Evolutionary conservation across 2,329 filamentous ascomycete species (phyloP), one percentile per base, ranked within the genome.

Genomic region (Ophiocordyceps camponoti-rufipedis): DNA sequence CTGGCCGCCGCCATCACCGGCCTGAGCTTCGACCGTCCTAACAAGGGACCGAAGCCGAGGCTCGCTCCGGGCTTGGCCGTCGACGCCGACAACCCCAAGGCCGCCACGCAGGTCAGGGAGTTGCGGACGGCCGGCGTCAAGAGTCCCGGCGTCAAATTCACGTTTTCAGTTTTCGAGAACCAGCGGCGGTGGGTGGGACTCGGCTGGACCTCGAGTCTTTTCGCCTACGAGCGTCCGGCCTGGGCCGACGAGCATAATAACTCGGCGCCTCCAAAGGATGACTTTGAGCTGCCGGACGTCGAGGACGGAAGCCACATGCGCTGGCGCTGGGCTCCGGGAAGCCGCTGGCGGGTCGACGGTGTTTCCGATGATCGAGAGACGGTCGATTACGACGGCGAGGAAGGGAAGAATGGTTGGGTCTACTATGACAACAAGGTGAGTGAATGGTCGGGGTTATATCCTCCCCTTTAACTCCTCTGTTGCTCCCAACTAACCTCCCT

Each of bases 241-340:
- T 98, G 91, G 89, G 95, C 91, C 0, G 91, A 98, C 60, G 91
- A 98, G 62, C 87, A 95, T 58, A 75, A 93, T 46, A 94, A 94
- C 49, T 58, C 80, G 0, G 82, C 85, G 4, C 80, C 85, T 1
- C 64, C 80, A 1, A 87, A 82, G 51, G 83, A 91, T 41, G 74
- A 74, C 41, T 78, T 78, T 51, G 73, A 77, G 54, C 62, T 80
- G 14, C 74, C 75, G 3, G 72, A 75, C 46, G 74, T 78, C 0
- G 75, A 78, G 50, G 73, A 79, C 45, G 70, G 71, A 11, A 72
- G 70, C 46, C 65, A 63, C 12, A 74, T 72, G 66, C 61, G 63
- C 28, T 78, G 74, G 74, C 62, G 82, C 48, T 98, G 91, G 91
- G 86, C 85, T 0, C 73, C 81, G n/a, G 79, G 76, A 1, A 84